Evolutionary conservation across 2,329 filamentous ascomycete species (phyloP).

Genomic region (Paracoccidioides brasiliensis): DNA sequence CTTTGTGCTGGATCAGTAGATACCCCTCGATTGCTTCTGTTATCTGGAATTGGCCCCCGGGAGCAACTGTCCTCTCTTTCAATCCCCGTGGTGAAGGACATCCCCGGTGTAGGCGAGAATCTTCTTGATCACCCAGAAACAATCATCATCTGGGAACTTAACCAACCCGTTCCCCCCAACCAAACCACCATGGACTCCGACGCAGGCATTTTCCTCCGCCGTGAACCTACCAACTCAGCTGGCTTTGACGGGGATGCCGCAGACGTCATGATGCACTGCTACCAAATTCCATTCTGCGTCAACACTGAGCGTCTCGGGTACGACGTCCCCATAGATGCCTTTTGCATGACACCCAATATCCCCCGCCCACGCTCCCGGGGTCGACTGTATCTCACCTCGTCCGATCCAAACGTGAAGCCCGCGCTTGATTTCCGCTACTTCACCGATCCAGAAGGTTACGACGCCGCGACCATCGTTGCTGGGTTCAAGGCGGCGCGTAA

Average conservation of each 20-base stretch:
- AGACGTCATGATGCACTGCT: slow-evolving; percentile 94
- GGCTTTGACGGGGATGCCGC: slow-evolving; percentile 60
- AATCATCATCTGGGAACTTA: slow-evolving; percentile 66
- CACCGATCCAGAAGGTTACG: slow-evolving; percentile 73
- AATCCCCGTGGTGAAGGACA: slow-evolving; percentile 45
- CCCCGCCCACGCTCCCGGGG: slow-evolving; percentile 68
- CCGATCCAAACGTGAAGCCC: slow-evolving; percentile 64
- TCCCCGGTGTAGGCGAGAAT: slow-evolving; percentile 52
- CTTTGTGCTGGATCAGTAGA: slow-evolving; percentile 70
- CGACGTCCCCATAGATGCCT: slow-evolving; percentile 57
- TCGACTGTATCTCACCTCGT: slow-evolving; percentile 61
- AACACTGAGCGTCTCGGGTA: slow-evolving; percentile 75
- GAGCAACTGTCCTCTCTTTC: slow-evolving; percentile 39
- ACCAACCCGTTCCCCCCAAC: slow-evolving; percentile 60
- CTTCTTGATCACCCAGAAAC: slow-evolving; percentile 52
- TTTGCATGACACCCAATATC: slow-evolving; percentile 91
- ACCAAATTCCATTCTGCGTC: slow-evolving; percentile 83
- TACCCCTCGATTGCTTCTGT: slow-evolving; percentile 55
- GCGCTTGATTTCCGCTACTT: slow-evolving; percentile 83
- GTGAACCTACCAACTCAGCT: slow-evolving; percentile 56
- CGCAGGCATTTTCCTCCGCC: slow-evolving; percentile 74
- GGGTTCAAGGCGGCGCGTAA: slow-evolving; percentile 66
- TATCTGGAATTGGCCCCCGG: slow-evolving; percentile 41
- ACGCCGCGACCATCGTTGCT: slow-evolving; percentile 66
- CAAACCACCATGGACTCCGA: slow-evolving; percentile 89